These are phyloP conservation scores for Pisolithus albus DNA, from an alignment of 768 basidiomycete genomes.

Conservation along the genomic window DNA sequence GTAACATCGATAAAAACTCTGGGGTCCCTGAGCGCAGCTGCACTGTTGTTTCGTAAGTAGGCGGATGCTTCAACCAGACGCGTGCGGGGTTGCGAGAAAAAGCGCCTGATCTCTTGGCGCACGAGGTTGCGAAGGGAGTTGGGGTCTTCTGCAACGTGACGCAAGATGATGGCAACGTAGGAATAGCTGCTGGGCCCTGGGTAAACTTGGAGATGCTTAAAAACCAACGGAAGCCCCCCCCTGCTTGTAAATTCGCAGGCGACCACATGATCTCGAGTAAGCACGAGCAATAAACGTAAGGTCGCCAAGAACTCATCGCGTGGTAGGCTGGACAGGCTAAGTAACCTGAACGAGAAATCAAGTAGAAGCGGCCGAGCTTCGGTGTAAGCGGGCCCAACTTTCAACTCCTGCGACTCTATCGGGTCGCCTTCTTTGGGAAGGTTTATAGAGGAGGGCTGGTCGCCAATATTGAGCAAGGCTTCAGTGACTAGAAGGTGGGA, in stretches of 20 bases:
- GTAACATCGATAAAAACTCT: constrained; percentile 69
- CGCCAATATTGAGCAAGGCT: constrained; percentile 67
- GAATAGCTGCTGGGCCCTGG: constrained; percentile 66
- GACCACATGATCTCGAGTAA: constrained; percentile 65
- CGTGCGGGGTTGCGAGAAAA: constrained; percentile 67
- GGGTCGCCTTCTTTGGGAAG: constrained; percentile 69
- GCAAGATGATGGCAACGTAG: constrained; percentile 81
- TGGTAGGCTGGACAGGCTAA: constrained; percentile 55
- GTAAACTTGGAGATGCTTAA: constrained; percentile 56
- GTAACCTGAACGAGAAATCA: constrained; percentile 68
- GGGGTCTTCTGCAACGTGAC: constrained; percentile 83
- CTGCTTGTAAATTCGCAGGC: constrained; percentile 63
- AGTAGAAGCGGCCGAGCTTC: constrained; percentile 65
- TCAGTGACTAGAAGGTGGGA: constrained; percentile 82
- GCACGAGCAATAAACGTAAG: constrained; percentile 74
- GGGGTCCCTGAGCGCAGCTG: constrained; percentile 78
- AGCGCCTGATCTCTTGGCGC: constrained; percentile 75
- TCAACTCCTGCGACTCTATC: constrained; percentile 43
- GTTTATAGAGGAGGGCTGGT: constrained; percentile 58
- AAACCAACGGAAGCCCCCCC: constrained; percentile 56
- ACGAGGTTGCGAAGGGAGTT: constrained; percentile 62
- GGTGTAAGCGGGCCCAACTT: constrained; percentile 52
- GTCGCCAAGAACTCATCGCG: constrained; percentile 79
- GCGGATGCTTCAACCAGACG: constrained; percentile 60
- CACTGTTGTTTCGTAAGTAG: constrained; percentile 71